phyloP scores from a whole-genome alignment of 257 asterid genomes.

The Gentiana macrophylla region DNA sequence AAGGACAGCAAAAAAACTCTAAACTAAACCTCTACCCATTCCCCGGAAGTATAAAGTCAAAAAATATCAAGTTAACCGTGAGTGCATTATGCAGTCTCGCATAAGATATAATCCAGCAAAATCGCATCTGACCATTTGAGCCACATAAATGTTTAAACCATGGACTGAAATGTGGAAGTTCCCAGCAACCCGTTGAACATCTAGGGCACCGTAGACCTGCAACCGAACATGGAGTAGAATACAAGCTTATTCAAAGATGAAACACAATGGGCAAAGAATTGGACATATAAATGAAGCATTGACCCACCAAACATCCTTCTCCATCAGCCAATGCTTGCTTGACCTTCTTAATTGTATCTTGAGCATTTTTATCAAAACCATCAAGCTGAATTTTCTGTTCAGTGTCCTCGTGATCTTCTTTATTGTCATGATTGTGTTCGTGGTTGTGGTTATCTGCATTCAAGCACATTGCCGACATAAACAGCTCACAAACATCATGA shows the following conservation, averaged over 20 bases:
- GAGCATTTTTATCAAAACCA: constrained; percentile 74
- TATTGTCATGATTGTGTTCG: constrained; percentile 53
- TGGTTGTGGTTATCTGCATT: constrained; percentile 49
- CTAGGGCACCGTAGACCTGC: constrained; percentile 92
- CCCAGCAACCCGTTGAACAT: constrained; percentile 99
- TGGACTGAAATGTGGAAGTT: constrained; percentile 97
- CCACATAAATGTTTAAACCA: constrained; percentile 85
- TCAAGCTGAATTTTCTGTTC: constrained; percentile 51
- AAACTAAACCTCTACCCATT: too few species aligned
- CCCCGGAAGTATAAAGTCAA: too few species aligned
- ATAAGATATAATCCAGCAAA: too few species aligned
- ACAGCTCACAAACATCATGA: neutral
- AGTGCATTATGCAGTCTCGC: too few species aligned
- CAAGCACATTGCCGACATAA: constrained; percentile 1
- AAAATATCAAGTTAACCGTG: too few species aligned
- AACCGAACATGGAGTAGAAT: constrained; percentile 10
- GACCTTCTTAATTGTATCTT: constrained; percentile 66
- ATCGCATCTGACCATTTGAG: constrained; percentile 57
- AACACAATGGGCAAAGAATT: neutral
- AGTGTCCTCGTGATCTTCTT: constrained; percentile 60
- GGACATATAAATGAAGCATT: constrained; percentile 5
- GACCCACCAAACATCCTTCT: constrained; percentile 92
- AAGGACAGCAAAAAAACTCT: too few species aligned
- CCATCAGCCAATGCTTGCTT: constrained; percentile 75
- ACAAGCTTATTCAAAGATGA: constrained; percentile 8